Percentiles rank a stretch among this genome's conserved stretches.
Evolutionary conservation across 2,329 filamentous ascomycete species (phyloP).

Genomic region (Dactylellina drechsleri): DNA sequence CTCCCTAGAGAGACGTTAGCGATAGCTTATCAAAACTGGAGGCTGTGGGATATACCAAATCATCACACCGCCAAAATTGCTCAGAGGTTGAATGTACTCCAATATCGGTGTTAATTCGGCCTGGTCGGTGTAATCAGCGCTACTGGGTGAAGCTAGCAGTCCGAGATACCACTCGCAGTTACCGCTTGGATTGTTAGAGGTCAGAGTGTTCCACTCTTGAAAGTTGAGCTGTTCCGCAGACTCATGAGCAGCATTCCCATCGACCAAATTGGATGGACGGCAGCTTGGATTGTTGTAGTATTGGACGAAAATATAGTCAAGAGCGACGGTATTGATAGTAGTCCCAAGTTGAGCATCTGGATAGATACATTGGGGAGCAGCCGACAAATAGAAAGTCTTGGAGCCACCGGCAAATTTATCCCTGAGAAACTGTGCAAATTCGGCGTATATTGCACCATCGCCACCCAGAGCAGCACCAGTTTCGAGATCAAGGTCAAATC

Average conservation of each 20-base stretch:
- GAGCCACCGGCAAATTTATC: conserved; percentile 58
- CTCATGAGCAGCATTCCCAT: conserved; percentile 7
- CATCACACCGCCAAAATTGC: conserved; percentile 49
- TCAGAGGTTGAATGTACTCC: conserved; percentile 19
- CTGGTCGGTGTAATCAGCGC: conserved; percentile 35
- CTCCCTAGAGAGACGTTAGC: conserved; percentile 26
- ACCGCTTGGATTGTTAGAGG: conserved; percentile 14
- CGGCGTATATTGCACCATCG: conserved; percentile 21
- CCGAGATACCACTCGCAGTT: conserved; percentile 36
- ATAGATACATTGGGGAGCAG: conserved; percentile 58
- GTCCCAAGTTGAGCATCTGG: conserved; percentile 37
- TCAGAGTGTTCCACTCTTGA: conserved; percentile 34
- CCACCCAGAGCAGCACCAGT: conserved; percentile 45
- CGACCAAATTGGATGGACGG: conserved; percentile 47
- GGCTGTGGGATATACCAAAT: conserved; percentile 24
- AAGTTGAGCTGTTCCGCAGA: conserved; percentile 20
- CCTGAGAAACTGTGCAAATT: conserved; percentile 57
- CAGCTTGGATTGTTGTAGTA: conserved; percentile 64
- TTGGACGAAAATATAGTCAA: conserved; percentile 64
- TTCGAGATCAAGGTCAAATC: conserved; percentile 64
- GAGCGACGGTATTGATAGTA: conserved; percentile 2
- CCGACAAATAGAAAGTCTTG: conserved; percentile 59
- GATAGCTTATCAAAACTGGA: not conserved
- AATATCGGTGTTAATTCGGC: conserved; percentile 17
- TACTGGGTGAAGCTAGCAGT: conserved; percentile 18